Evolutionary conservation across 2,329 filamentous ascomycete genomes (phyloP), one percentile per base, ranked within the genome.

Genomic region (Claviceps lovelessii): DNA sequence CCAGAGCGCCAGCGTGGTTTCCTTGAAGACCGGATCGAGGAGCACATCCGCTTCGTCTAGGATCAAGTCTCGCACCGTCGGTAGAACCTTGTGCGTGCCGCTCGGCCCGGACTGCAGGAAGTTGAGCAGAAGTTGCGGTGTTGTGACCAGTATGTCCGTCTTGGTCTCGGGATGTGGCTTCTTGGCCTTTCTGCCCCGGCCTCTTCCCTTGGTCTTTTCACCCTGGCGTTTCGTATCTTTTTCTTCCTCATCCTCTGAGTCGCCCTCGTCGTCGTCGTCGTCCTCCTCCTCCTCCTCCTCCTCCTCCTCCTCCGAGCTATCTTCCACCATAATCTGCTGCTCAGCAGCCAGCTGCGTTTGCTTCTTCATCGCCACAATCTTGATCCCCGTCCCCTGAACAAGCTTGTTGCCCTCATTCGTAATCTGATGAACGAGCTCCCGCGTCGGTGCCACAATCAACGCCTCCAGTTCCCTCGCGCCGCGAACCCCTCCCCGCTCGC

Each of bases 31-130:
- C 17, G 87, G 84, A 63, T 97, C 90, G 11, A 98, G 79, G 6
- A 98, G 83, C 15, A 97, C 90, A 68, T 98, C 93, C 0, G 90
- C 93, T 74, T 98, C 93, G 64, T 98, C 93, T 3, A 98, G 75
- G 41, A 97, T 78, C 19, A 98, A 73, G 52, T 83, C 83, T 48
- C 78, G 77, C 5, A 96, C 84, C 0, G 80, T 78, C 0, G 87
- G 81, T 5, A 95, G 69, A 5, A 76, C 71, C 37, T 73, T 70
- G 64, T 74, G 53, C 58, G 70, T 66, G 54, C 72, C 71, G 28
- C 71, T 73, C 10, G 76, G 73, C 5, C 68, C 68, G 46, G 61
- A 66, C n/a, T 59, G 67, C 7, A 96, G 70, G 3, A 87, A 83
- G 65, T 93, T 88, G 33, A 91, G 77, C 4, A 98, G 75, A 15